Conservation (phyloP, 129 eudicot species). For the Flaveria ramosissima region DNA sequence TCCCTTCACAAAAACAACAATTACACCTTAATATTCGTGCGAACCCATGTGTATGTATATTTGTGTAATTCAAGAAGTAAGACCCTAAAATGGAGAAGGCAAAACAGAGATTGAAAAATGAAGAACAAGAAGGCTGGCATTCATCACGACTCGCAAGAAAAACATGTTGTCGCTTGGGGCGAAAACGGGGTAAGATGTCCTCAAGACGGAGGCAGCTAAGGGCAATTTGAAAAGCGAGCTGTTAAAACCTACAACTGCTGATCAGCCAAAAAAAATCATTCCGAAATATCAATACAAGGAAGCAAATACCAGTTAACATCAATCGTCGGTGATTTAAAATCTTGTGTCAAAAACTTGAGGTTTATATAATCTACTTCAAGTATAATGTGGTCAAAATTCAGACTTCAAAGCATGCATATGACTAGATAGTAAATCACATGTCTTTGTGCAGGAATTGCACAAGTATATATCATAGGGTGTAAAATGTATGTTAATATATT, state of each 20-base stretch:
- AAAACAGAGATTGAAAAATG: constrained; percentile 46
- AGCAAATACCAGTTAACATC: not conserved
- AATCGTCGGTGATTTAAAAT: not conserved
- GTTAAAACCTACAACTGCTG: too few relatives aligned
- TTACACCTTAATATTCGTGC: not conserved
- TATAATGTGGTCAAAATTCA: not conserved
- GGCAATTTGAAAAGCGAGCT: too few relatives aligned
- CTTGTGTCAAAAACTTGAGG: not conserved
- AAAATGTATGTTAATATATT: not conserved
- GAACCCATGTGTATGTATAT: not conserved
- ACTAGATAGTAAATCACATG: not conserved
- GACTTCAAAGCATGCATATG: not conserved
- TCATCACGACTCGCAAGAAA: constrained; percentile 56
- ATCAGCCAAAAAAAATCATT: too few relatives aligned
- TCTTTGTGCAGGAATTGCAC: not conserved
- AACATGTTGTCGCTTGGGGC: constrained; percentile 46
- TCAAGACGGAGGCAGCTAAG: constrained; percentile 32
- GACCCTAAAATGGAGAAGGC: constrained; percentile 55
- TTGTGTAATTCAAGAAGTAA: constrained; percentile 33
- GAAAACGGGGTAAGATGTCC: not conserved
- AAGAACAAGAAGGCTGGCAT: constrained; percentile 47
- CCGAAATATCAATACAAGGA: too few relatives aligned
- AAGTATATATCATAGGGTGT: not conserved
- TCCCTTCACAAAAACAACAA: not conserved
- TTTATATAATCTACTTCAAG: not conserved